Percentiles rank a stretch among this genome's conserved stretches.
Conservation (phyloP, 192 early-diverging fungal genomes). For the Mortierella claussenii region DNA sequence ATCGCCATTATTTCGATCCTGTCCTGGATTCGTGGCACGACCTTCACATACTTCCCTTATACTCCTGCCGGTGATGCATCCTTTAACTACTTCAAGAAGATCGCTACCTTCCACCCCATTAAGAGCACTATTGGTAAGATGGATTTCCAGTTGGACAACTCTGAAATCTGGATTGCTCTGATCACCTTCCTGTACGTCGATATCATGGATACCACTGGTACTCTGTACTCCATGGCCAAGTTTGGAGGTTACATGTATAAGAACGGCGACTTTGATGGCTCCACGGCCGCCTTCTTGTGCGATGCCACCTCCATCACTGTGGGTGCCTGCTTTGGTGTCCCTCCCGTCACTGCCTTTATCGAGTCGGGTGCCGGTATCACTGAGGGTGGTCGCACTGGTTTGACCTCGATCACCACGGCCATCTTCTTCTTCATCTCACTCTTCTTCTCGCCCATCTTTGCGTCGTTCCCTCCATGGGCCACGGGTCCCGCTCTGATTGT, state of each 20-base stretch:
- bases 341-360: constrained; percentile 82
- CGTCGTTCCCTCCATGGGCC: constrained; percentile 87
- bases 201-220: constrained; percentile 87
- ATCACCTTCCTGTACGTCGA: constrained; percentile 90
- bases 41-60: constrained; percentile 83
- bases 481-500: constrained; percentile 85
- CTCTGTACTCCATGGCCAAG: constrained; percentile 85
- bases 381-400: constrained; percentile 85
- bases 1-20: constrained; percentile 77
- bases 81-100: constrained; percentile 79
- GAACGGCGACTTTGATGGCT: constrained; percentile 83
- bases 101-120: constrained; percentile 73
- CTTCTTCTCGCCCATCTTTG: constrained; percentile 91
- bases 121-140: constrained; percentile 64
- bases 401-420: constrained; percentile 74
- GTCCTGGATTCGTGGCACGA: constrained; percentile 77
- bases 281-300: constrained; percentile 77
- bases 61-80: constrained; percentile 65
- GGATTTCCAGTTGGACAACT: constrained; percentile 69
- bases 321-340: constrained; percentile 76
- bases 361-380: constrained; percentile 88
- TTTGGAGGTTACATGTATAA: constrained; percentile 81
- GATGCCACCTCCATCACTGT: constrained; percentile 77
- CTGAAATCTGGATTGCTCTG: constrained; percentile 82
- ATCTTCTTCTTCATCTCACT: constrained; percentile 81